A percentile compares a stretch with the other conserved stretches of the same genome.
These are phyloP conservation scores for Cymbopogon citratus DNA, from an alignment of 176 grass and related monocot genomes.

Conservation along the genomic window DNA sequence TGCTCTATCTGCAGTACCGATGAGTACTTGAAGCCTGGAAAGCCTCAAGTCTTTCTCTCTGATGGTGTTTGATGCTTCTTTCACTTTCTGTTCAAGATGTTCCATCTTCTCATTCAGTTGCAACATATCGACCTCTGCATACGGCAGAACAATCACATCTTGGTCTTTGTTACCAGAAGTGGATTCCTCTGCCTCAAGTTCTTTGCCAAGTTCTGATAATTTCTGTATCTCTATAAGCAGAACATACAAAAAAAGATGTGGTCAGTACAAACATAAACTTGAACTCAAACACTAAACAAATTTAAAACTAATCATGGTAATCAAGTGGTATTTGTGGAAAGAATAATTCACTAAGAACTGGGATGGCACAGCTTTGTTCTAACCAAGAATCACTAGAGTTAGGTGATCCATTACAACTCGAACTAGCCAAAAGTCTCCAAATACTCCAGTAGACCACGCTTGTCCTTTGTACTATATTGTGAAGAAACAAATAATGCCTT, in stretches of 20 bases:
- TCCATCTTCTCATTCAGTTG: constrained; percentile 46
- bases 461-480: not conserved
- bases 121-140: not conserved
- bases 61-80: constrained; percentile 45
- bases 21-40: constrained; percentile 40
- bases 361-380: not conserved
- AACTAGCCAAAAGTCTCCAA: not conserved
- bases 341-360: not conserved
- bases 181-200: constrained; percentile 21
- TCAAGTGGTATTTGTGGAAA: not conserved
- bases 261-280: not conserved
- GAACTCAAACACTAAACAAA: not conserved
- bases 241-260: not conserved
- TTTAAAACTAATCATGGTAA: not conserved
- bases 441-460: not conserved
- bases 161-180: constrained; percentile 29
- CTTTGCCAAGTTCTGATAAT: constrained; percentile 38
- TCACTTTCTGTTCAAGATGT: constrained; percentile 42
- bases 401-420: not conserved
- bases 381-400: not conserved
- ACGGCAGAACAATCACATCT: constrained; percentile 9
- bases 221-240: constrained; percentile 53
- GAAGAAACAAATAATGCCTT: not conserved
- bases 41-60: constrained; percentile 45
- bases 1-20: not conserved